Base-by-base conservation (phyloP, 2,329 filamentous ascomycete species). In the Waltergamsia citrina region DNA sequence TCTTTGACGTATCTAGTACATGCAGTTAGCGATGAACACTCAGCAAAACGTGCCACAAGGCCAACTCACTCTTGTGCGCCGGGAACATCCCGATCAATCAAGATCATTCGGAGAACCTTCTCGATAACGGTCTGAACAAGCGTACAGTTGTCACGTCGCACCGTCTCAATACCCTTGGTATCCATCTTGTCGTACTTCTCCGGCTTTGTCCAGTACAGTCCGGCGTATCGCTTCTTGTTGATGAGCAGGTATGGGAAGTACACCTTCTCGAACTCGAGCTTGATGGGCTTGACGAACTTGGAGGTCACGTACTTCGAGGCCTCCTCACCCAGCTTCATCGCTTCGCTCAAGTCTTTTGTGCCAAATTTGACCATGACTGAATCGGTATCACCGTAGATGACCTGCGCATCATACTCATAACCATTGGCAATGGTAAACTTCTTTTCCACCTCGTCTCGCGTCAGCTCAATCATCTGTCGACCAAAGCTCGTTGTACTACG, bases 331-430 rank as follows among this genome's bases (percentile, higher is more conserved):
- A 98, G 67, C 50, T 83, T 87, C 92, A 98, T 98, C 16, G 87
- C 82, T 43, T 92, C 85, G 6, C 75, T 71, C 14, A 98, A 68
- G 43, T 95, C 87, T 27, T 78, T 80, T 8, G 87, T 88, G 28
- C 92, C 92, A 46, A 98, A 98, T 52, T 95, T 96, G 41, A 98
- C 90, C 92, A 98, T 98, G 63, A 98, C 92, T 7, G 92, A 98
- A 70, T 98, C 92, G 3, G 92, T 98, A 59, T 98, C 92, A 64
- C 92, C 92, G 47, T 98, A 98, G 42, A 98, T 93, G 62, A 98
- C 92, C 53, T 95, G 80, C 1, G 92, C 92, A 55, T 98, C 85
- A 54, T 96, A 86, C 2, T 74, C 78, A 59, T 96, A 98, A 14
- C 92, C 92, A 49, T 98, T 96, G 32, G 85, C 85, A 37, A 95